Evolutionary conservation across 176 grass and related monocot genomes (phyloP), one percentile per base, ranked within the genome.

Genomic region (Melocanna baccifera): DNA sequence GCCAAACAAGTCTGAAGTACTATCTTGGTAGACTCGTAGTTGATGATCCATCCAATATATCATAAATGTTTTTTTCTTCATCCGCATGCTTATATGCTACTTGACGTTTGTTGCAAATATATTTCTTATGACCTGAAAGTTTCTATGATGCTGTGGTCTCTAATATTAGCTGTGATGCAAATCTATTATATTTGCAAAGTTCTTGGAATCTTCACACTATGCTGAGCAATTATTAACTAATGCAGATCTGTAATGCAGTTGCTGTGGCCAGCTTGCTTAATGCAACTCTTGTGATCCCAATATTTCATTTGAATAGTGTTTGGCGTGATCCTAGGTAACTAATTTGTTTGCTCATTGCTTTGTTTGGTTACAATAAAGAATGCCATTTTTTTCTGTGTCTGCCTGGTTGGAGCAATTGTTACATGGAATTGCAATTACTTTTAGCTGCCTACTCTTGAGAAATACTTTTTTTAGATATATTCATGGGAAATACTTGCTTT

Each of bases 171-270:
- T 0, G 11, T 70, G 36, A 15, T 71, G 16, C 22, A 62, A 22
- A 1, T 62, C 1, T 77, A 20, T 23, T 42, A 53, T 71, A 70
- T 77, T 9, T 70, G 53, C 41, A 18, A 12, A 87, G 59, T 87
- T 59, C 69, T 7, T 22, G 52, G 5, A 64, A 71, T 30, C 77
- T 59, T 76, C 76, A 36, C 72, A 82, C 5, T 12, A 26, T 71
- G 39, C 77, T 77, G 13, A 3, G 42, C 91, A 67, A 29, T 81
- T 78, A 75, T 69, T 88, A 47, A 88, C 50, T 11, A 47, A 72
- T 85, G 57, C 94, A 98, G 96, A 98, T 98, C 84, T 98, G 90
- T 40, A 93, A 98, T 66, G 96, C 96, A 50, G 93, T 95, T 88
- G 92, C 91, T 39, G 96, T 98, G 28, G 92, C 96, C 4, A 84